A percentile compares a stretch with the other conserved stretches of the same genome.
Conservation (phyloP, 2,329 filamentous ascomycete species). For the Mycosphaerella arachidis region DNA sequence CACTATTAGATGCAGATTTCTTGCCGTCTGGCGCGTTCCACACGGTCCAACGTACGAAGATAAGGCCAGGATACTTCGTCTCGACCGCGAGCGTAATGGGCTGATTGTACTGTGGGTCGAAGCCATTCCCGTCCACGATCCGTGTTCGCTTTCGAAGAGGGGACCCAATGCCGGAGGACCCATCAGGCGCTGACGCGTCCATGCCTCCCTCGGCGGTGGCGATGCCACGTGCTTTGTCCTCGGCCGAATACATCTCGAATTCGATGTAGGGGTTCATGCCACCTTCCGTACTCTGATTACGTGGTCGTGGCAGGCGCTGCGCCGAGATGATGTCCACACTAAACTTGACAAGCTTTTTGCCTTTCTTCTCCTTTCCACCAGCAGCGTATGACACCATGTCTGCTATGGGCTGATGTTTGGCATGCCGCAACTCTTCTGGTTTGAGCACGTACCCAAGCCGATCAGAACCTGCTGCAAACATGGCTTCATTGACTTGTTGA, state of each 20-base stretch:
- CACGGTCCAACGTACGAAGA: conserved; percentile 90
- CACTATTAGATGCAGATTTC: conserved; percentile 56
- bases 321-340: conserved; percentile 86
- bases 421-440: conserved; percentile 69
- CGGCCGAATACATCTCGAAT: conserved; percentile 89
- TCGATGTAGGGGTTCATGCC: conserved; percentile 90
- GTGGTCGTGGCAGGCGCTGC: conserved; percentile 84
- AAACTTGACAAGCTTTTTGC: conserved; percentile 79
- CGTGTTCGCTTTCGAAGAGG: conserved; percentile 75
- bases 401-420: conserved; percentile 58
- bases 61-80: conserved; percentile 89
- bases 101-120: conserved; percentile 83
- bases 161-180: conserved; percentile 62
- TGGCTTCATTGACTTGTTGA: conserved; percentile 94
- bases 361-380: conserved; percentile 56
- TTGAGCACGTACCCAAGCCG: conserved; percentile 90
- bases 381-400: conserved; percentile 50
- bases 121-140: conserved; percentile 82
- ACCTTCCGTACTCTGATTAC: conserved; percentile 64
- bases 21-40: conserved; percentile 78
- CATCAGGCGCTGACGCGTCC: conserved; percentile 60
- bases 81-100: conserved; percentile 75
- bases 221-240: conserved; percentile 77
- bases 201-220: conserved; percentile 63
- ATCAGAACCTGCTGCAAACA: conserved; percentile 89